Percentiles rank a stretch among this genome's conserved stretches.
These are phyloP conservation scores for Linum tenue DNA, from an alignment of 345 rosid species.

Conservation along the genomic window DNA sequence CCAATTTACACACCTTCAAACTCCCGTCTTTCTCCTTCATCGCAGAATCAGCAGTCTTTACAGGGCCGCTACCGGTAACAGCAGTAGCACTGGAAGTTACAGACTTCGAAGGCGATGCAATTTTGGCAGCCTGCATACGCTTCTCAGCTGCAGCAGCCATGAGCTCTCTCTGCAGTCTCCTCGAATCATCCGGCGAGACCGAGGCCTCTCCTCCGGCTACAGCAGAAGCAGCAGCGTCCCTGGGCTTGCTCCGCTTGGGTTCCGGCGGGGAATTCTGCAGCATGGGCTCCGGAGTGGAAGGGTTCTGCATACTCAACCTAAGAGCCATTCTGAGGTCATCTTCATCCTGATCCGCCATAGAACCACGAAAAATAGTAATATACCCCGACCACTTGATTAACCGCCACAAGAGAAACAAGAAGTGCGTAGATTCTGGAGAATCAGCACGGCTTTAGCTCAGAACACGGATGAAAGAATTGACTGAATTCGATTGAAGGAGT, in stretches of 20 bases:
- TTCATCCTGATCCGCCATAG: slow-evolving; percentile 97
- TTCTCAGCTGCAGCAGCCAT: slow-evolving; percentile 99
- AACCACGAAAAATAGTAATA: neutral
- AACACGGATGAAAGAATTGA: neutral
- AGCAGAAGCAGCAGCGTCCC: slow-evolving; percentile 28
- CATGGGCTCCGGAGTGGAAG: slow-evolving; percentile 72
- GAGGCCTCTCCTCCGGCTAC: slow-evolving; percentile 14
- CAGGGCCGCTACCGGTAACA: slow-evolving; percentile 6
- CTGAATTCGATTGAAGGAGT: neutral
- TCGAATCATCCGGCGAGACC: slow-evolving; percentile 52
- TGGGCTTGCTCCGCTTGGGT: slow-evolving; percentile 87
- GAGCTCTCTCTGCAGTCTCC: slow-evolving; percentile 70
- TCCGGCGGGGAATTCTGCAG: slow-evolving; percentile 81
- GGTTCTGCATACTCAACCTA: slow-evolving; percentile 81
- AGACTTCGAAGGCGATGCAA: slow-evolving; percentile 20
- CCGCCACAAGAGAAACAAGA: too few relatives aligned
- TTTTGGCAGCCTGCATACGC: slow-evolving; percentile 43
- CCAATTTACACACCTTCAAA: slow-evolving; percentile 21
- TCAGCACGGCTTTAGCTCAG: too few relatives aligned
- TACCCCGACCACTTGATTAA: neutral
- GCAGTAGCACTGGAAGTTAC: neutral
- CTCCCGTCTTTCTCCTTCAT: slow-evolving; percentile 25
- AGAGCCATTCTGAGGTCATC: slow-evolving; percentile 82
- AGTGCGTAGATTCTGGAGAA: too few relatives aligned
- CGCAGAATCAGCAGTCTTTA: slow-evolving; percentile 13